Conservation (phyloP, 352 stramenopile genomes). For the Globisporangium iwayamae region DNA sequence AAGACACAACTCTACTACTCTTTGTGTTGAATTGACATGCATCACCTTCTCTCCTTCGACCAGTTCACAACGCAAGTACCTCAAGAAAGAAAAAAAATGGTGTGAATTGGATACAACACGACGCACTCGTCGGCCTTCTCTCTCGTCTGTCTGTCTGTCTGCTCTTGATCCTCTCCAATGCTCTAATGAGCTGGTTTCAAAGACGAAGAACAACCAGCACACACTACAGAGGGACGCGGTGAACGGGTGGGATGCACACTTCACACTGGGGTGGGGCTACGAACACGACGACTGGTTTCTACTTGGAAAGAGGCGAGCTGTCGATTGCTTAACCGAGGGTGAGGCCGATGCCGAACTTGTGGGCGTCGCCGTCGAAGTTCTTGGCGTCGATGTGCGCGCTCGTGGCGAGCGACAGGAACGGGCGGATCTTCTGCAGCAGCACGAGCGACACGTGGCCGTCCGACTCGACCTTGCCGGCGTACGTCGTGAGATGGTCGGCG, state of each 20-base stretch:
- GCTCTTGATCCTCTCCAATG: not conserved
- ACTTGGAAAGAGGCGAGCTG: not conserved
- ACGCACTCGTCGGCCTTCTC: not conserved
- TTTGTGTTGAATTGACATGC: not conserved
- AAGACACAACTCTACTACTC: not conserved
- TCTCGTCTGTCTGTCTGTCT: not conserved
- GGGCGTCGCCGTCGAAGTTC: slow-evolving; percentile 88
- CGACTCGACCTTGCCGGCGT: slow-evolving; percentile 84
- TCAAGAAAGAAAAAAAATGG: slow-evolving; percentile 4
- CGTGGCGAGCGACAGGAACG: slow-evolving; percentile 79
- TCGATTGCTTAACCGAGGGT: slow-evolving; percentile 67
- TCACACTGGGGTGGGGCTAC: not conserved
- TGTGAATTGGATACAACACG: slow-evolving; percentile 8
- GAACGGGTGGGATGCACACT: not conserved
- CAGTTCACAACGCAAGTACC: not conserved
- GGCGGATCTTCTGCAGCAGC: slow-evolving; percentile 83
- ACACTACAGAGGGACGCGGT: not conserved
- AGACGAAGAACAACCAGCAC: not conserved
- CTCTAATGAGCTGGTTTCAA: not conserved
- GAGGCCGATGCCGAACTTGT: slow-evolving; percentile 90
- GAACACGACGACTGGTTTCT: slow-evolving; percentile 5
- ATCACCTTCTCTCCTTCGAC: not conserved
- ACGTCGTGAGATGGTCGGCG: slow-evolving; percentile 78
- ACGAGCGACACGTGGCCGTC: slow-evolving; percentile 84
- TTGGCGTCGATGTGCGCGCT: slow-evolving; percentile 87